These are phyloP conservation scores for Coniferiporia weirii DNA, from an alignment of 1,284 basidiomycete genomes.

Conservation along the genomic window DNA sequence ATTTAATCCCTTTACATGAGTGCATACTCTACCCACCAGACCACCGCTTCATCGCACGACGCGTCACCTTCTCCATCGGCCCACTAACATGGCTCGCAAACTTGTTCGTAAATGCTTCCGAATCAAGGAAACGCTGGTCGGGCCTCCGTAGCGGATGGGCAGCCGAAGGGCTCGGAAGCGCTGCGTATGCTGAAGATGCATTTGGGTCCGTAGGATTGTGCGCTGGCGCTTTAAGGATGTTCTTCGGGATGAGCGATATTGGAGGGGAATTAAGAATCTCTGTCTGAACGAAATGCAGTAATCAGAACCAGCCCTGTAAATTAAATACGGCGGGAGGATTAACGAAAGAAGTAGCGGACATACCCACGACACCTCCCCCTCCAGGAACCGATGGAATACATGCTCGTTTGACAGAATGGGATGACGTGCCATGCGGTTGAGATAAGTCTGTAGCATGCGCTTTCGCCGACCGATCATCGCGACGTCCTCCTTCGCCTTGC, in stretches of 20 bases:
- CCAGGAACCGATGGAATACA: slow-evolving; percentile 92
- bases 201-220: slow-evolving; percentile 86
- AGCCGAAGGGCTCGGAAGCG: slow-evolving; percentile 84
- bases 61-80: slow-evolving; percentile 94
- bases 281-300: slow-evolving; percentile 41
- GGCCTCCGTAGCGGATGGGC: slow-evolving; percentile 82
- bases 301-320: background rate
- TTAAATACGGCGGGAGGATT: background rate
- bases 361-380: slow-evolving; percentile 95
- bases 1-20: background rate
- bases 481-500: slow-evolving; percentile 94
- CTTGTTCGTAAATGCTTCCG: slow-evolving; percentile 94
- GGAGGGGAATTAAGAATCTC: slow-evolving; percentile 93
- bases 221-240: slow-evolving; percentile 91
- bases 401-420: slow-evolving; percentile 93
- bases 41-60: slow-evolving; percentile 91
- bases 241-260: slow-evolving; percentile 86
- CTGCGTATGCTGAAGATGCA: slow-evolving; percentile 71
- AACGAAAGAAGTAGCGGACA: slow-evolving; percentile 22
- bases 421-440: slow-evolving; percentile 86
- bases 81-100: slow-evolving; percentile 89
- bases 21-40: slow-evolving; percentile 48
- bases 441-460: slow-evolving; percentile 92
- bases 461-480: slow-evolving; percentile 89
- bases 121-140: slow-evolving; percentile 93